Percentiles rank a stretch among this genome's conserved stretches.
Conservation (phyloP, 345 rosid genomes). For the Fremontodendron californicum region DNA sequence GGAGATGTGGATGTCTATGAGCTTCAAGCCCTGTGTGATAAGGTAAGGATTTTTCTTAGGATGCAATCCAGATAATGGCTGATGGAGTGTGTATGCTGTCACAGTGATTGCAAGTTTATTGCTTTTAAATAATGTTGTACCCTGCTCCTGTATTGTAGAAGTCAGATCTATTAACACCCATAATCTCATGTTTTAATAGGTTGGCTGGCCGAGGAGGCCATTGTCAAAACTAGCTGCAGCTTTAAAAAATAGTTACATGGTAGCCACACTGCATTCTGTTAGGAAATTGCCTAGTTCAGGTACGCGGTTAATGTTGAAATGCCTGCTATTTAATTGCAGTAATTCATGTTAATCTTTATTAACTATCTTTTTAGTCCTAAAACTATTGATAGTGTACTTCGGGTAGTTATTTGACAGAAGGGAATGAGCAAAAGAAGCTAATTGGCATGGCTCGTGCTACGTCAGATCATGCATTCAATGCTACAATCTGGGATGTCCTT, state of each 20-base stretch:
- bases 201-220: slow-evolving; percentile 97
- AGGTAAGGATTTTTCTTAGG: slow-evolving; percentile 36
- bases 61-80: neutral
- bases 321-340: neutral
- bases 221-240: slow-evolving; percentile 79
- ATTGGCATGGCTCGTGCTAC: slow-evolving; percentile 97
- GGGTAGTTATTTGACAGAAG: slow-evolving; percentile 95
- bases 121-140: neutral
- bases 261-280: slow-evolving; percentile 77
- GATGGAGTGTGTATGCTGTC: neutral
- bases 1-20: slow-evolving; percentile 90
- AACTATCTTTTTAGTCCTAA: slow-evolving; percentile 26
- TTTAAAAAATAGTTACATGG: slow-evolving; percentile 92
- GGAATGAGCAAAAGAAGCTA: slow-evolving; percentile 56
- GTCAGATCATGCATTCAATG: slow-evolving; percentile 90
- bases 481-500: slow-evolving; percentile 95
- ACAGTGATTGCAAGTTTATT: neutral
- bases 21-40: slow-evolving; percentile 86
- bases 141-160: too few relatives aligned
- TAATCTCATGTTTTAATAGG: slow-evolving; percentile 36
- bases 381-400: slow-evolving; percentile 76
- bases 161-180: neutral
- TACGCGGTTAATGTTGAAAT: slow-evolving; percentile 24
- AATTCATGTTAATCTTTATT: slow-evolving; percentile 12
- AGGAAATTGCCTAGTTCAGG: slow-evolving; percentile 60